A percentile compares a stretch with the other conserved stretches of the same genome.
These are phyloP conservation scores for Mucor indicus DNA, from an alignment of 371 early-diverging fungal species.

Conservation along the genomic window DNA sequence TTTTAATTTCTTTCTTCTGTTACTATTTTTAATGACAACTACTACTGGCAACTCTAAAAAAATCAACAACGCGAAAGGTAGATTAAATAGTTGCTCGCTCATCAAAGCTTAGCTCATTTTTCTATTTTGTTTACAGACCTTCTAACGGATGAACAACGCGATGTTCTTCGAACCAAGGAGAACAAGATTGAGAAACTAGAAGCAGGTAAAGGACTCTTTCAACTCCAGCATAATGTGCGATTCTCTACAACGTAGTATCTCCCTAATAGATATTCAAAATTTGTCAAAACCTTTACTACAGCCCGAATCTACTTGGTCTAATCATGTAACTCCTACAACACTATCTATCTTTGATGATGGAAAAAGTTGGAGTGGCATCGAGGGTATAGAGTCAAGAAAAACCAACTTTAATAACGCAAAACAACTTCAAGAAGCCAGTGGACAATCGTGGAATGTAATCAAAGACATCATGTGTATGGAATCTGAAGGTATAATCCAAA, in stretches of 20 bases:
- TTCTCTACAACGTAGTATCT: neutral
- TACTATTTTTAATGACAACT: too few species aligned
- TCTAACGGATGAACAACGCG: slow-evolving; percentile 40
- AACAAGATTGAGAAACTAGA: slow-evolving; percentile 35
- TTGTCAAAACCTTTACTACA: slow-evolving; percentile 33
- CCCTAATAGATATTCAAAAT: too few species aligned
- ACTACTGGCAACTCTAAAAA: too few species aligned
- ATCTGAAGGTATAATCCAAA: slow-evolving; percentile 18
- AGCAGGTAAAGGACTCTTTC: slow-evolving; percentile 21
- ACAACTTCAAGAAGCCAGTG: slow-evolving; percentile 13
- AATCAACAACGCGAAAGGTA: too few species aligned
- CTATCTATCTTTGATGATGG: slow-evolving; percentile 43
- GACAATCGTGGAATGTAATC: slow-evolving; percentile 14
- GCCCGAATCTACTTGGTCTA: slow-evolving; percentile 32
- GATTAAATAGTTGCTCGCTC: too few species aligned
- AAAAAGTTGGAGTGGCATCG: slow-evolving; percentile 35
- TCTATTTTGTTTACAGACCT: too few species aligned
- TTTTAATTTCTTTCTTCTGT: too few species aligned
- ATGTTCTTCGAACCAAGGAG: slow-evolving; percentile 24
- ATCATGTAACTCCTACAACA: slow-evolving; percentile 42
- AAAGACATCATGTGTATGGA: slow-evolving; percentile 12
- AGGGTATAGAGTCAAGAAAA: too few species aligned
- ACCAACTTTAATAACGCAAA: too few species aligned
- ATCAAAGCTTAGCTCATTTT: too few species aligned
- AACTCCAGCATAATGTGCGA: neutral